Evolutionary conservation across 2,329 filamentous ascomycete species (phyloP), one percentile per base, ranked within the genome.

Genomic region (Penicillium sp.): DNA sequence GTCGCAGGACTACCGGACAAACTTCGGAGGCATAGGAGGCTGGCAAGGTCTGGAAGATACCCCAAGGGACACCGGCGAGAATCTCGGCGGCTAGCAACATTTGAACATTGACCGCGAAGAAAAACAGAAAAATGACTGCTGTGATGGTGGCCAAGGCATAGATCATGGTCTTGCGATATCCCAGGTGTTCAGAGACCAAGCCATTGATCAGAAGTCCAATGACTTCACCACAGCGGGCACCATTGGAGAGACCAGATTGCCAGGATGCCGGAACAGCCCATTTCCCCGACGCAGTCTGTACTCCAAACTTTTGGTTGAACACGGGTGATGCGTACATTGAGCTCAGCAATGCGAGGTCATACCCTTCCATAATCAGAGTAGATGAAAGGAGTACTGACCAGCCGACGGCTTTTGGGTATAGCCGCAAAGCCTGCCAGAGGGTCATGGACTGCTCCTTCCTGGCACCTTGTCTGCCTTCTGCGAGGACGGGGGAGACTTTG

Each of bases 11-110:
- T 14, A 74, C 71, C 0, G 74, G 75, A 34, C 72, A 75, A 9
- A 77, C 71, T 38, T 77, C 75, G 1, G 72, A 72, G 13, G 74
- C 74, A 52, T 77, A 77, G n/a, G 70, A 71, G 29, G 74, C 69
- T 50, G 73, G 73, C 14, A 76, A 54, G 0, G 77, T 78, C 56
- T 78, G 75, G 62, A 79, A 80, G 5, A 79, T 73, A 39, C 66
- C 78, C 75, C 77, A 79, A 2, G 78, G 73, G 22, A 81, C 74
- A 51, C 78, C 76, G 46, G 75, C 77, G 5, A 81, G 70, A 34
- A 81, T 76, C 58, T 80, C 76, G 13, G 74, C 79, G 5, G 76
- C 73, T 20, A 78, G 69, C 2, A 81, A 61, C 48, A 74, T 68
- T 24, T 74, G 64, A 2, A 80, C 69, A 46, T 74, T 73, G 47